phyloP scores from a whole-genome alignment of 2,329 filamentous ascomycete species.

The Daldinia sp. region DNA sequence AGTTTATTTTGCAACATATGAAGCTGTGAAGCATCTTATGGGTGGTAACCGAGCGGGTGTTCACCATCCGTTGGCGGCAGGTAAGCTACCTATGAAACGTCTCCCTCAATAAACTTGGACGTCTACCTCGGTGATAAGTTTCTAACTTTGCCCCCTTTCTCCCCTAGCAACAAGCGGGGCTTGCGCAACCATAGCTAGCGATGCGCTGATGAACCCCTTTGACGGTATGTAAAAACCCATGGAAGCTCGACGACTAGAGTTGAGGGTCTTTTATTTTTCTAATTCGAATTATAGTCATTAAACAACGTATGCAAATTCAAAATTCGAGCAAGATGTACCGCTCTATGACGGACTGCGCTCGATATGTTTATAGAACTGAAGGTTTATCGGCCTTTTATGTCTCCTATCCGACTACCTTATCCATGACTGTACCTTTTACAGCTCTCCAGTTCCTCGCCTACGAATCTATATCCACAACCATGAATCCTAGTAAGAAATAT shows the following conservation, averaged over 20 bases:
- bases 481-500: conserved; percentile 87
- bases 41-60: conserved; percentile 87
- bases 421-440: conserved; percentile 98
- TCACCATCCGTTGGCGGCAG: conserved; percentile 92
- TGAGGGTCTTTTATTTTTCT: background rate
- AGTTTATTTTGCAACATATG: conserved; percentile 98
- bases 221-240: conserved; percentile 71
- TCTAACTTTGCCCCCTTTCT: conserved; percentile 30
- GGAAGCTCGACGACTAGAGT: background rate
- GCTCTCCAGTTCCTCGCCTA: conserved; percentile 97
- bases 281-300: conserved; percentile 75
- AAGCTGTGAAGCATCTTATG: conserved; percentile 94
- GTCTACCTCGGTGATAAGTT: background rate
- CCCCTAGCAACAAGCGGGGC: conserved; percentile 85
- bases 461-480: conserved; percentile 91
- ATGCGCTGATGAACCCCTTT: conserved; percentile 99
- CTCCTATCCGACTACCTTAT: conserved; percentile 96
- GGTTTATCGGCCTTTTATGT: conserved; percentile 95
- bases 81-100: conserved; percentile 66
- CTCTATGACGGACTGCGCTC: conserved; percentile 86
- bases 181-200: conserved; percentile 93
- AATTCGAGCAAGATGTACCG: conserved; percentile 88
- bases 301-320: conserved; percentile 98
- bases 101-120: background rate
- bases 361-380: conserved; percentile 85